Conservation (phyloP, 208 protist species). For the Crithidia fasciculata region DNA sequence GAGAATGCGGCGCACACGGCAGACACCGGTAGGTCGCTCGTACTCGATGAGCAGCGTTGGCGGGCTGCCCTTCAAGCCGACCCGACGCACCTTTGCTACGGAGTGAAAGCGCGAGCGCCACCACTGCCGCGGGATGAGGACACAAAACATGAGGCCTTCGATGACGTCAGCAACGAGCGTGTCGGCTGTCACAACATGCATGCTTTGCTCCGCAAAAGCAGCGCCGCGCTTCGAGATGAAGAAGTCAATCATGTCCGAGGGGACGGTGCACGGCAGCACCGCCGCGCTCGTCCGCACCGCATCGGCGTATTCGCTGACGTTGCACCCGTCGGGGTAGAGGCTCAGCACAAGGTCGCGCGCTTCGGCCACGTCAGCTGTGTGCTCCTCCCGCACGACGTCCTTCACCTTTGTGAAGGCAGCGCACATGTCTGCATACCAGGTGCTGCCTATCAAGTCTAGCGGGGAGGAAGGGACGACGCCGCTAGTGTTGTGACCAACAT, state of each 20-base stretch:
- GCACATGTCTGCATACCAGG: conserved; percentile 64
- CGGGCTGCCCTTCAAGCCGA: conserved; percentile 50
- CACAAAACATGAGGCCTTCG: conserved; percentile 50
- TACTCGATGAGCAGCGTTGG: conserved; percentile 70
- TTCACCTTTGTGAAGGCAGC: conserved; percentile 42
- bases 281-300: conserved; percentile 71
- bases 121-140: conserved; percentile 64
- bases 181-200: conserved; percentile 40
- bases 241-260: conserved; percentile 29
- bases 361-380: conserved; percentile 46
- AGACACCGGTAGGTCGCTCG: conserved; percentile 16
- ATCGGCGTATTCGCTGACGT: conserved; percentile 67
- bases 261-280: conserved; percentile 65
- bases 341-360: conserved; percentile 49
- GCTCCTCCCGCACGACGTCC: conserved; percentile 22
- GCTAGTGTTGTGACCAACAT: conserved; percentile 8
- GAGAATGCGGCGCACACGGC: conserved; percentile 47
- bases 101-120: conserved; percentile 33
- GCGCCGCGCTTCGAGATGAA: conserved; percentile 44
- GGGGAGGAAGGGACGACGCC: conserved; percentile 5
- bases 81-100: conserved; percentile 20
- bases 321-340: conserved; percentile 77
- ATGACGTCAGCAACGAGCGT: conserved; percentile 54
- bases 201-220: conserved; percentile 21
- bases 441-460: conserved; percentile 28